Conservation (phyloP, 768 basidiomycete genomes). For the Paxillus ammoniavirescens region DNA sequence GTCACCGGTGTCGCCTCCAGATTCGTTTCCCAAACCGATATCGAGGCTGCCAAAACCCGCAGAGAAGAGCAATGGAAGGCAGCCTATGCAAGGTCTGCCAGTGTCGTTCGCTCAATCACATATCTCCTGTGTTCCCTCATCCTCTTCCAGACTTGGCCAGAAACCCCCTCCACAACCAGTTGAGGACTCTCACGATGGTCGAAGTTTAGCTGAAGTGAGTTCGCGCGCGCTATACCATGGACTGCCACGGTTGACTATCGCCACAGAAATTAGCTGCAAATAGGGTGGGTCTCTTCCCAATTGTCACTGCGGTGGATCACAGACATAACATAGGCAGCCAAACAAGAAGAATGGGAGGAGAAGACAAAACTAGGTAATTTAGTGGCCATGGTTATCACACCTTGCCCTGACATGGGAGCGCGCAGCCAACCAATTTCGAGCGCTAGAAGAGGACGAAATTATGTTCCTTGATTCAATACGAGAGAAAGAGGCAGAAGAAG, state of each 20-base stretch:
- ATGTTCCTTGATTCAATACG: slow-evolving; percentile 83
- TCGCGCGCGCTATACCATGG: slow-evolving; percentile 4
- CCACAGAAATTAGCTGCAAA: slow-evolving; percentile 85
- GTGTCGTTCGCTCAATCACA: neutral
- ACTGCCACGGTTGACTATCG: slow-evolving; percentile 10
- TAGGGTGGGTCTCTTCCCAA: slow-evolving; percentile 48
- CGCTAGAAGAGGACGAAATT: slow-evolving; percentile 87
- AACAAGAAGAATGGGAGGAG: slow-evolving; percentile 94
- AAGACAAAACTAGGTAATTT: slow-evolving; percentile 67
- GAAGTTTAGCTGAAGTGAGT: slow-evolving; percentile 86
- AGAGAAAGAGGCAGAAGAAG: slow-evolving; percentile 73
- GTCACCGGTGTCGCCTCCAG: slow-evolving; percentile 76
- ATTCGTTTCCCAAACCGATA: slow-evolving; percentile 77
- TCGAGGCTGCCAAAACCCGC: slow-evolving; percentile 68
- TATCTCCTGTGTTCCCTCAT: slow-evolving; percentile 4
- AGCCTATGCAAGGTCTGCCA: slow-evolving; percentile 71
- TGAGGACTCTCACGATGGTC: slow-evolving; percentile 78
- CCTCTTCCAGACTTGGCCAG: slow-evolving; percentile 64
- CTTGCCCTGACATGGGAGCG: slow-evolving; percentile 7
- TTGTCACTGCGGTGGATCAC: slow-evolving; percentile 10
- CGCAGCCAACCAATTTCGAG: slow-evolving; percentile 84
- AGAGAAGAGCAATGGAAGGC: slow-evolving; percentile 89
- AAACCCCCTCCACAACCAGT: slow-evolving; percentile 75
- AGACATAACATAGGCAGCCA: slow-evolving; percentile 57
- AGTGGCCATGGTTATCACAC: slow-evolving; percentile 1